A percentile compares a stretch with the other conserved stretches of the same genome.
phyloP scores from a whole-genome alignment of 2,329 filamentous ascomycete species.

The Paracoccidioides lutzii region DNA sequence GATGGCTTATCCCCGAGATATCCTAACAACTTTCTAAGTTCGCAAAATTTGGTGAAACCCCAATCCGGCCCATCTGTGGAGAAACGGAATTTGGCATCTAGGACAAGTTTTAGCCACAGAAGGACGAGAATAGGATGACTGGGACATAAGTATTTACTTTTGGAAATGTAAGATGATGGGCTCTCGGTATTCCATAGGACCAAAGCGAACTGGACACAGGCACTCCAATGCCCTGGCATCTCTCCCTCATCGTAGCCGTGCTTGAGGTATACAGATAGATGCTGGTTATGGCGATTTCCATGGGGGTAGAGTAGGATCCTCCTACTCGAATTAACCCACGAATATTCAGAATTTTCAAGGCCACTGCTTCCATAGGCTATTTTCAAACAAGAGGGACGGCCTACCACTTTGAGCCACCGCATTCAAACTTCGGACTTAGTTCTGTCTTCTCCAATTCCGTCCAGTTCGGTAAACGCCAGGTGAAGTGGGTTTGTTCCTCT shows the following conservation, averaged over 20 bases:
- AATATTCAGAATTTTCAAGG: neutral
- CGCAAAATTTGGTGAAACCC: slow-evolving; percentile 7
- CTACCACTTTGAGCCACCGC: slow-evolving; percentile 76
- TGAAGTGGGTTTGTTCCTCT: slow-evolving; percentile 60
- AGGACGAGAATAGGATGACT: neutral
- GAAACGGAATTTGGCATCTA: slow-evolving; percentile 5
- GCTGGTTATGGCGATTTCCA: slow-evolving; percentile 1
- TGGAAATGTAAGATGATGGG: neutral
- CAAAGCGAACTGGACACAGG: slow-evolving; percentile 6
- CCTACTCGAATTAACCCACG: neutral
- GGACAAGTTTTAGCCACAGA: neutral
- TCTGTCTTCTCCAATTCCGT: slow-evolving; percentile 61
- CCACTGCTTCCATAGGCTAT: neutral
- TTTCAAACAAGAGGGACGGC: slow-evolving; percentile 18
- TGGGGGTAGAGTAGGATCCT: slow-evolving; percentile 3
- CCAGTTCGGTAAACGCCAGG: slow-evolving; percentile 85
- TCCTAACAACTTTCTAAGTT: slow-evolving; percentile 3
- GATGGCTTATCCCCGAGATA: neutral
- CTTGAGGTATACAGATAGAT: slow-evolving; percentile 5
- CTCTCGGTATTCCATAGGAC: slow-evolving; percentile 7
- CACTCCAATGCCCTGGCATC: slow-evolving; percentile 4
- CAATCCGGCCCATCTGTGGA: slow-evolving; percentile 1
- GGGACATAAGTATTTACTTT: neutral
- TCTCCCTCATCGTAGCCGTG: slow-evolving; percentile 5
- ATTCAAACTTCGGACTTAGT: slow-evolving; percentile 78